A percentile compares a stretch with the other conserved stretches of the same genome.
These are phyloP conservation scores for Fraxinus sp. DNA, from an alignment of 305 asterid species.

Conservation along the genomic window DNA sequence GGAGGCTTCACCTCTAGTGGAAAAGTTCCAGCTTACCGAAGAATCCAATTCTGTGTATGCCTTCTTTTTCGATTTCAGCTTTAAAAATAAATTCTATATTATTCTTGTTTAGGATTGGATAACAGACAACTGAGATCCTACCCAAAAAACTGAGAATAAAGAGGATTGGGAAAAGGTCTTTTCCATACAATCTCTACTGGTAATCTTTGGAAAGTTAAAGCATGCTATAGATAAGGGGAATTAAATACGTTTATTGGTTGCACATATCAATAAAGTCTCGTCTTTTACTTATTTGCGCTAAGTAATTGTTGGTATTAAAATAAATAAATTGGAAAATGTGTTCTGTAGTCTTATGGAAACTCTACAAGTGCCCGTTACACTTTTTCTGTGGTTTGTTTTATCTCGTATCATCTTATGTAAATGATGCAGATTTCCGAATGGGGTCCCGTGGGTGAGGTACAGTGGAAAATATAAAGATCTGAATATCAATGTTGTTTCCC, in stretches of 20 bases:
- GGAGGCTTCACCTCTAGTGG: slow-evolving; percentile 83
- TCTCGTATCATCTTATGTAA: slow-evolving; percentile 5
- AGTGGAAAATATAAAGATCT: slow-evolving; percentile 69
- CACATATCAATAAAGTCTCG: neutral
- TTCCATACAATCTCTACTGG: neutral
- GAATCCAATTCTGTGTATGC: slow-evolving; percentile 59
- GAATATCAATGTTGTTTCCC: slow-evolving; percentile 66
- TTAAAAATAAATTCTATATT: neutral
- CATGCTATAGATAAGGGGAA: neutral
- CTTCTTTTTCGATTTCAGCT: slow-evolving; percentile 12
- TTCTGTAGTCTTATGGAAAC: neutral
- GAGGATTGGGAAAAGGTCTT: neutral
- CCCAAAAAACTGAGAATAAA: neutral
- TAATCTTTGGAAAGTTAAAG: neutral
- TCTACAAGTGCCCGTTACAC: neutral
- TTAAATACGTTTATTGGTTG: neutral
- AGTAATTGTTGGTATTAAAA: neutral
- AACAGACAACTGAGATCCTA: neutral
- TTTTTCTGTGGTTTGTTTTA: slow-evolving; percentile 2
- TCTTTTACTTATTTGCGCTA: neutral
- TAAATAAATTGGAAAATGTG: neutral
- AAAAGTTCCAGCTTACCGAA: slow-evolving; percentile 69
- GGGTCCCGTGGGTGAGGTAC: slow-evolving; percentile 92
- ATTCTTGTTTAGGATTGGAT: neutral
- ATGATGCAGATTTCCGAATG: slow-evolving; percentile 79